Evolutionary conservation across 2,329 filamentous ascomycete species (phyloP).

Genomic region (Cryphonectria naterciae): DNA sequence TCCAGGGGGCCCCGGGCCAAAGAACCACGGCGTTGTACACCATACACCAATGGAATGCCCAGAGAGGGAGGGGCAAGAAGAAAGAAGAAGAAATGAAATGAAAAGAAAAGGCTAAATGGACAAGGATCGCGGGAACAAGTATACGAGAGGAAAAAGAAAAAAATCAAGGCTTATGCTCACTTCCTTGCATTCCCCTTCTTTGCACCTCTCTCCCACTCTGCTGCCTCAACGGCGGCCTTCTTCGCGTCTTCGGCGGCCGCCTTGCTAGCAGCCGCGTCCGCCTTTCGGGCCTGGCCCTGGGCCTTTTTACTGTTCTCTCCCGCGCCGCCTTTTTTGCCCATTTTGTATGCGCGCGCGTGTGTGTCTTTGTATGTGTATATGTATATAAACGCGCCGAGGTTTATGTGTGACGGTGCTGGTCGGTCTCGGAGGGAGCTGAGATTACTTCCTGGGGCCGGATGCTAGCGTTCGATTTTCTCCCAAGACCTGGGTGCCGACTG

Average conservation of each 20-base stretch:
- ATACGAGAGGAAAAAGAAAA: background rate
- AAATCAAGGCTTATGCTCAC: conserved; percentile 53
- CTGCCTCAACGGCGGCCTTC: conserved; percentile 68
- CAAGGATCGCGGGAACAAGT: background rate
- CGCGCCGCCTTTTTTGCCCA: conserved; percentile 72
- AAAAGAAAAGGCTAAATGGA: background rate
- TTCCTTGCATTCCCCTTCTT: conserved; percentile 82
- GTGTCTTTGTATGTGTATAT: background rate
- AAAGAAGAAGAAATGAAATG: background rate
- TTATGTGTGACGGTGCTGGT: background rate
- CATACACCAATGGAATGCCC: background rate
- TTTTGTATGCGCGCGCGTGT: conserved; percentile 40
- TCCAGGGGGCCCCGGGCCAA: background rate
- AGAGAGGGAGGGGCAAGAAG: background rate
- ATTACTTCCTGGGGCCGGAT: background rate
- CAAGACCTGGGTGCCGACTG: background rate
- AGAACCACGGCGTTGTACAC: background rate
- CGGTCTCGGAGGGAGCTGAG: background rate
- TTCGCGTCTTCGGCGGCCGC: conserved; percentile 71
- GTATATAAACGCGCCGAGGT: background rate
- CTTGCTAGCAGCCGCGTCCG: conserved; percentile 82
- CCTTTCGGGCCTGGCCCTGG: conserved; percentile 88
- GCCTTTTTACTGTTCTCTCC: conserved; percentile 87
- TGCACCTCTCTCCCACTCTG: conserved; percentile 82
- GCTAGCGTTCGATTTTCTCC: background rate